Evolutionary conservation across 2,329 filamentous ascomycete genomes (phyloP), one percentile per base, ranked within the genome.

Genomic region (Fusarium concolor): DNA sequence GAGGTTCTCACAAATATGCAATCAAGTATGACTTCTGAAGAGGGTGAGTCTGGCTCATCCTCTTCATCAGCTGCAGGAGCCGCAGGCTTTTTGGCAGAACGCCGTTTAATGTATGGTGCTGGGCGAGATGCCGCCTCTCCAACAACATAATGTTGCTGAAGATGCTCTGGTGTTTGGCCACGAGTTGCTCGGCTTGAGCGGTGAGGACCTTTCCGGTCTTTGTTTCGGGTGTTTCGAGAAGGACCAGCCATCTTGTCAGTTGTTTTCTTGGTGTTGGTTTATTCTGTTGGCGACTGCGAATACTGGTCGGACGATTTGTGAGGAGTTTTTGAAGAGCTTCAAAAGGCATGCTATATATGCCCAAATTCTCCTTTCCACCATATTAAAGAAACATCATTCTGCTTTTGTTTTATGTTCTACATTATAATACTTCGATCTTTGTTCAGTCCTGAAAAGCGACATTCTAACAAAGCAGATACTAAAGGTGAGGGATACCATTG

Each of bases 141-240:
- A 14, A 38, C 6, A 9, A 45, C 15, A 26, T 45, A 62, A 28
- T 44, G 18, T 15, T 56, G 17, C 4, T 29, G 20, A 17, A 62
- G 31, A 8, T 33, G 38, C 8, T 7, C 15, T n/a, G 35, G 18
- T 12, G 14, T 28, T 20, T 49, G 46, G 11, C 62, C 62, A 15
- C 63, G 22, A 22, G 20, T 62, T 31, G 41, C 39, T 28, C 62
- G 50, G 8, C 28, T 49, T 3, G 62, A 62, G 18, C 63, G 33
- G 14, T 42, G 63, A 26, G 41, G 33, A n/a, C 28, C 17, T 14
- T 56, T 22, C 33, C 42, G 50, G 10, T 45, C 28, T 11, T 35
- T 41, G 22, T 41, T 56, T 10, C 26, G 33, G 14, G 33, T 20
- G 4, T 35, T 26, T 10, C 37, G 20, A 14, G 39, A 18, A 20